Base-by-base conservation (phyloP, 2,329 filamentous ascomycete genomes). In the Cladobotryum protrusum region DNA sequence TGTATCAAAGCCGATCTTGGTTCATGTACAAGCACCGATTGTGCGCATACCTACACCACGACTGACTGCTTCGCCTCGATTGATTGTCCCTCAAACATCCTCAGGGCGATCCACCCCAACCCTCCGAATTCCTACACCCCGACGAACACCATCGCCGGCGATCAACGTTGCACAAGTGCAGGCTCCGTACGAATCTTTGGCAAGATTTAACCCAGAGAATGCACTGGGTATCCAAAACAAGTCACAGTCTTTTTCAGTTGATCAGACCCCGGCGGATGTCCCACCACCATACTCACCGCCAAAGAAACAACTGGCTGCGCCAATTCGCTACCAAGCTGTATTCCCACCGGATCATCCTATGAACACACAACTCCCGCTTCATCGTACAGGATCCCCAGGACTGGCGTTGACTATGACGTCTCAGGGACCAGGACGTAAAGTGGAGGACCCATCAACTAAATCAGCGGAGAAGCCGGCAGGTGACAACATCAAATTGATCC, bases 401-500 rank as follows among this genome's bases (percentile, higher is more conserved):
- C 68, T 86, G 36, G 74, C 81, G 35, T 73, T 74, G 13, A 78
- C 78, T 0, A 86, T 87, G 74, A 78, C 77, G 11, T 79, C 81
- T 0, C 77, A 80, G 50, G 78, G 13, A 20, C 18, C 35, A 14
- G 9, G 33, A 3, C 45, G 39, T 12, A 37, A 37, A 37, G 15
- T 12, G 19, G 24, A 40, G 43, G 32, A n/a, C 14, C n/a, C 13
- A 8, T 41, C 37, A 7, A 17, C 17, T 13, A 41, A 19, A 19
- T 17, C 37, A 6, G 17, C n/a, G 13, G 37, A 41, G 15, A 41
- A 17, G 37, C 7, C 37, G 8, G 19, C 17, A 8, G 12, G 19
- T 5, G 37, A 41, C 5, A 45, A 36, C 18, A 36, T 42, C 2
- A 12, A n/a, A 13, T 15, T 41, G 12, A 35, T 17, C 4, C 32